These are phyloP conservation scores for Phlyctochytrium planicorne DNA, from an alignment of 192 early-diverging fungal species.

Conservation along the genomic window DNA sequence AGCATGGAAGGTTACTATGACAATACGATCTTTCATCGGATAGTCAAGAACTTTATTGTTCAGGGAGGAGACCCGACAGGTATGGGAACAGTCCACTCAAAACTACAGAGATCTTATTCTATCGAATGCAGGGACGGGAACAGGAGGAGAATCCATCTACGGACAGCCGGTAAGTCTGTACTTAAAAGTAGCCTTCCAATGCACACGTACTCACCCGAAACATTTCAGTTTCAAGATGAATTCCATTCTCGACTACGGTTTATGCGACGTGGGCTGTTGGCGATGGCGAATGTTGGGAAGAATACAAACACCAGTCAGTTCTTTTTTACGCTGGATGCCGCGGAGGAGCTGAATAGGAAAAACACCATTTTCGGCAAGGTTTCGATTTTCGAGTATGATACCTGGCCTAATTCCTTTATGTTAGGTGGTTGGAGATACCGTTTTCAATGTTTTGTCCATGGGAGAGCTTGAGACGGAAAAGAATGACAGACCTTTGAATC, in stretches of 20 bases:
- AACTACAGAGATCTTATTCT: conserved; percentile 26
- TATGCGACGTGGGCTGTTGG: conserved; percentile 80
- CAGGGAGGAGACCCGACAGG: conserved; percentile 96
- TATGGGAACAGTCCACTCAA: conserved; percentile 26
- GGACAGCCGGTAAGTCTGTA: conserved; percentile 50
- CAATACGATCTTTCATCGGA: conserved; percentile 84
- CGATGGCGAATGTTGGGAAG: conserved; percentile 81
- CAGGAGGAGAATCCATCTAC: conserved; percentile 86
- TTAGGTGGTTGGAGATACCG: conserved; percentile 82
- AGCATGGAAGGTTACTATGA: conserved; percentile 88
- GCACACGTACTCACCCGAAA: conserved; percentile 42
- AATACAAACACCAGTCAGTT: conserved; percentile 91
- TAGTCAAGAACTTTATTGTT: conserved; percentile 87
- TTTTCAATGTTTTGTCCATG: conserved; percentile 89
- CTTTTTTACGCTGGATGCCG: conserved; percentile 86
- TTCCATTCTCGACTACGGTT: conserved; percentile 92
- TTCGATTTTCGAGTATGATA: conserved; percentile 1
- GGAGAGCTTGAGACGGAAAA: conserved; percentile 76
- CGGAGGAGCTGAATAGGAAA: conserved; percentile 82
- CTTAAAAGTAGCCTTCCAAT: neutral
- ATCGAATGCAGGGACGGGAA: conserved; percentile 45
- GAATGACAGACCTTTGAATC: conserved; percentile 77
- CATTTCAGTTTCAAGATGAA: conserved; percentile 77
- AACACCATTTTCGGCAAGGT: conserved; percentile 94
- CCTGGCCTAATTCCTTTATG: conserved; percentile 1